These are phyloP conservation scores for Aspergillus sp. DNA, from an alignment of 2,329 filamentous ascomycete species.

Conservation along the genomic window DNA sequence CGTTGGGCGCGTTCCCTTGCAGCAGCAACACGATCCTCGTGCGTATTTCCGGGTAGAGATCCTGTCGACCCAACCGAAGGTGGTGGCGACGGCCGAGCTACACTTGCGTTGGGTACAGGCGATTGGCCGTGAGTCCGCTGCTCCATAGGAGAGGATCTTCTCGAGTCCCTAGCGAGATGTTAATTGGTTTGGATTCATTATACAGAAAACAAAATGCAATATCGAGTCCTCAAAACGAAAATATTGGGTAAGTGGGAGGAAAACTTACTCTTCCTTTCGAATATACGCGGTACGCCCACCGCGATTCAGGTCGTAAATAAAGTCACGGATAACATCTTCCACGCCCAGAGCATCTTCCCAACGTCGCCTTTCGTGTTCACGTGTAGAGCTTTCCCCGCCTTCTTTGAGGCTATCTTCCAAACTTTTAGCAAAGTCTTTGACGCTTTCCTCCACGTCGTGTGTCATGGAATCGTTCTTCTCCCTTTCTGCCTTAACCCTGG, in stretches of 20 bases:
- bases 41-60: constrained; percentile 82
- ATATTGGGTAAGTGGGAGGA: background rate
- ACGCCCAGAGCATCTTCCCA: constrained; percentile 97
- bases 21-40: constrained; percentile 90
- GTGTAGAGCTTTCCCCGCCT: constrained; percentile 69
- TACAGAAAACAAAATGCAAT: background rate
- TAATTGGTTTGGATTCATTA: background rate
- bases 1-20: constrained; percentile 97
- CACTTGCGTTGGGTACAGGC: constrained; percentile 43
- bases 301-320: constrained; percentile 94
- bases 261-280: constrained; percentile 58
- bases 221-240: background rate
- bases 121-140: constrained; percentile 55
- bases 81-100: constrained; percentile 45
- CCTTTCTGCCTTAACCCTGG: constrained; percentile 76
- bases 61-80: constrained; percentile 58
- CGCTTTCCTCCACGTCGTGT: constrained; percentile 92
- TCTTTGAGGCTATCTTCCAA: constrained; percentile 88
- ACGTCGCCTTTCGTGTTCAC: constrained; percentile 84
- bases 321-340: constrained; percentile 94
- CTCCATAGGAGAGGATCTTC: constrained; percentile 49
- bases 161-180: constrained; percentile 46
- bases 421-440: constrained; percentile 79
- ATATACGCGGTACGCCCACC: constrained; percentile 76
- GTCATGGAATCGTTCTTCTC: constrained; percentile 98